Percentiles rank a stretch among this genome's conserved stretches.
Evolutionary conservation across 2,329 filamentous ascomycete genomes (phyloP).

Genomic region (Fusarium sp.): DNA sequence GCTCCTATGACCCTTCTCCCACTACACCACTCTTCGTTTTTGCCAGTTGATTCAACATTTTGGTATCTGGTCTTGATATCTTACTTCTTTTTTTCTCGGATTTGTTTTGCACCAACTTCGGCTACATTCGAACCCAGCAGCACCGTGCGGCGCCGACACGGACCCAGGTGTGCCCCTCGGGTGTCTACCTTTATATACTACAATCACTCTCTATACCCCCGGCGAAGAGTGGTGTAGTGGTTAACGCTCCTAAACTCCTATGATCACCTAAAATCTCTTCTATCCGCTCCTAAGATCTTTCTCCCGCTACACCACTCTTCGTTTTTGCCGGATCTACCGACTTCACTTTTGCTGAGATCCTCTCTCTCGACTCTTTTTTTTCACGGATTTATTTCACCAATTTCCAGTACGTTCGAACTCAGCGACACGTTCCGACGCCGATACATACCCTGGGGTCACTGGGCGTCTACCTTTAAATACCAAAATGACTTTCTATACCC

Average conservation of each 20-base stretch:
- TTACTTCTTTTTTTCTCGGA: background rate
- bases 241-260: background rate
- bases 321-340: background rate
- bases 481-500: background rate
- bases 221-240: constrained; percentile 12
- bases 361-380: background rate
- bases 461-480: background rate
- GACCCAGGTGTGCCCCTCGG: background rate
- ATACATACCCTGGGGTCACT: background rate
- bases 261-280: background rate
- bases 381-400: background rate
- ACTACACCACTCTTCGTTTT: background rate
- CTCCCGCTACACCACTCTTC: background rate
- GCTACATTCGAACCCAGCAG: background rate
- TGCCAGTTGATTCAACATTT: background rate
- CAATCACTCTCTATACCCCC: background rate
- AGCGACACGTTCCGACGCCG: background rate
- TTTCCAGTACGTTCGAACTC: background rate
- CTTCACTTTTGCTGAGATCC: background rate
- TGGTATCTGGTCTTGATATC: too few species aligned
- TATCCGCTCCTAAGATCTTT: background rate
- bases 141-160: background rate
- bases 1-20: background rate
- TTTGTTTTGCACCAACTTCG: background rate
- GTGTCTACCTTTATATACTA: background rate